Evolutionary conservation across 306 rosid genomes (phyloP).

Genomic region (Dryas alaskensis): DNA sequence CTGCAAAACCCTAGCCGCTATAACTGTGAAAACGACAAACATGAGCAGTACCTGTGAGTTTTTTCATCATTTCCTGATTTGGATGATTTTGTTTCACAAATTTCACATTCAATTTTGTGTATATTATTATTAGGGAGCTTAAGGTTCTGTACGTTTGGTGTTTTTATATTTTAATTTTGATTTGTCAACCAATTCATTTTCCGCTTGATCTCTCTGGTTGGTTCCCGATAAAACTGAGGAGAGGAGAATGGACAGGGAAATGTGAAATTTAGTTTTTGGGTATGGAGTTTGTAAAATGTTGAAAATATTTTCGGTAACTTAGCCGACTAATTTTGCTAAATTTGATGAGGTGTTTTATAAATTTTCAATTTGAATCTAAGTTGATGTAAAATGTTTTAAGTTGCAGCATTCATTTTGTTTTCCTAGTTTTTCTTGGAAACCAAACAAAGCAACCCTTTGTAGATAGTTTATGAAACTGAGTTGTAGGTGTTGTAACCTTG

Average conservation of each 20-base stretch:
- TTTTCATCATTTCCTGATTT: slow-evolving; percentile 3
- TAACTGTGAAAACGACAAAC: slow-evolving; percentile 12
- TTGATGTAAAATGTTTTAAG: slow-evolving; percentile 6
- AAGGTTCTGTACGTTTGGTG: not conserved
- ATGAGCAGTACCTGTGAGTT: slow-evolving; percentile 39
- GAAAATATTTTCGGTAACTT: no score
- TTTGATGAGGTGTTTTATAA: not conserved
- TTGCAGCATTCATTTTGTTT: slow-evolving; percentile 10
- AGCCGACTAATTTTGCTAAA: slow-evolving; percentile 10
- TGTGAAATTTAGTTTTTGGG: slow-evolving; percentile 4
- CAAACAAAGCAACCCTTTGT: not conserved
- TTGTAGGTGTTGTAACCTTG: slow-evolving; percentile 10
- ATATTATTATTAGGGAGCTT: not conserved
- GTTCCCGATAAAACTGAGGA: slow-evolving; percentile 9
- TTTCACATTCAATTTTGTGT: not conserved
- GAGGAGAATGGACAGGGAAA: not conserved
- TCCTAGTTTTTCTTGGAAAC: not conserved
- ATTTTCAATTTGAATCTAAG: not conserved
- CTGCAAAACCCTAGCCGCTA: slow-evolving; percentile 71
- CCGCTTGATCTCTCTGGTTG: slow-evolving; percentile 8
- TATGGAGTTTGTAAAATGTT: not conserved
- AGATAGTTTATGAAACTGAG: slow-evolving; percentile 18
- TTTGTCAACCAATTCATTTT: slow-evolving; percentile 13
- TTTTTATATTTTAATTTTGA: not conserved
- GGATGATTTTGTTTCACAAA: not conserved